Base-by-base conservation (phyloP, 768 basidiomycete genomes). In the Suillus placidus region DNA sequence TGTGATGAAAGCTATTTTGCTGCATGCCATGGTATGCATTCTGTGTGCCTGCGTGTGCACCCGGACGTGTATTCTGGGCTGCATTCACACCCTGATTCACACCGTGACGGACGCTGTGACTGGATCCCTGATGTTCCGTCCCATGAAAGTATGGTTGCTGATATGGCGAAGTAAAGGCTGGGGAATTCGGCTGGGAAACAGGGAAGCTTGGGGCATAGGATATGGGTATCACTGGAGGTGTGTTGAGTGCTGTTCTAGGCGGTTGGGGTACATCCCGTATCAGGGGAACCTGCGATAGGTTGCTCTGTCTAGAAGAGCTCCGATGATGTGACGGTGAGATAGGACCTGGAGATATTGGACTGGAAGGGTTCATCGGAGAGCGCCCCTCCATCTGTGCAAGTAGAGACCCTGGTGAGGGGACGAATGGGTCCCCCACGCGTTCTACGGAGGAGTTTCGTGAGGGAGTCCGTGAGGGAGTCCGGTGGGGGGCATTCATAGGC, bases 381-480 rank as follows among this genome's bases (percentile, higher is more conserved):
- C 20, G 60, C 16, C n/a, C 30, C 6, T 62, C 69, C 47, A 63
- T 13, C 18, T 65, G 67, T 13, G 69, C 57, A 26, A 66, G 66
- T 13, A 62, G 51, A 5, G 66, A 69, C 5, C 65, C 70, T 3
- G 52, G 63, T 13, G 8, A 49, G 13, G 72, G 65, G 6, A 61
- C 10, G 47, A 68, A 70, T 32, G 66, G 65, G 34, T 72, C 68
- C 2, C 67, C 66, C 3, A 10, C n/a, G 14, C 57, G 67, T 49
- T 76, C 74, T 30, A 66, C 40, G 18, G 73, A 75, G 5, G 73
- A 69, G 43, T 51, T 71, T 26, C 72, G 75, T 20, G 73, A 70
- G 38, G 65, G 52, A 6, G 72, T 62, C 14, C 72, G 75, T 20
- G 73, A 70, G 38, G 65, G 52, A 6, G 72, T 62, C 14, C 12